Conservation (phyloP, 2,329 filamentous ascomycete genomes). For the Sclerotinia nivalis region DNA sequence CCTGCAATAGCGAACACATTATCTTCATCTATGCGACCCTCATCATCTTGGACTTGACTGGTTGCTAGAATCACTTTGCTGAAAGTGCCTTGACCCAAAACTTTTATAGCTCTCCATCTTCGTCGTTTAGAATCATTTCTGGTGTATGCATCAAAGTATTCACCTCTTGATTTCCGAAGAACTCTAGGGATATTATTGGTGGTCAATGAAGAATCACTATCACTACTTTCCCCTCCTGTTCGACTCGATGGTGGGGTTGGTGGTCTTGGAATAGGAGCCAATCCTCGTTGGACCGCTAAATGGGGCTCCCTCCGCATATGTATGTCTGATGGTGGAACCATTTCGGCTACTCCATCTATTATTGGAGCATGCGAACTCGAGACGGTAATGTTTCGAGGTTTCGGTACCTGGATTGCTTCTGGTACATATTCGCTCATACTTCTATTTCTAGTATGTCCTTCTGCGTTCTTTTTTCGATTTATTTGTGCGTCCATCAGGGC, state of each 20-base stretch:
- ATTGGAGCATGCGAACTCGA: slow-evolving; percentile 58
- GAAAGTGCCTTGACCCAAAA: slow-evolving; percentile 91
- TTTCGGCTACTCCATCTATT: slow-evolving; percentile 50
- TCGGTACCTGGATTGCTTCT: slow-evolving; percentile 66
- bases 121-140: slow-evolving; percentile 68
- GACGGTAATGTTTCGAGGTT: slow-evolving; percentile 69
- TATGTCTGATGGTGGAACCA: slow-evolving; percentile 43
- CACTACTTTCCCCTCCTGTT: slow-evolving; percentile 55
- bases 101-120: slow-evolving; percentile 76
- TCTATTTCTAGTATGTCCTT: slow-evolving; percentile 66
- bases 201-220: slow-evolving; percentile 51
- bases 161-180: slow-evolving; percentile 47
- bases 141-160: slow-evolving; percentile 70
- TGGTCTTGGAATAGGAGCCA: slow-evolving; percentile 62
- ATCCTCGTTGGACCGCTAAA: slow-evolving; percentile 74
- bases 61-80: slow-evolving; percentile 92
- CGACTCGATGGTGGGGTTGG: slow-evolving; percentile 84
- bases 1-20: slow-evolving; percentile 38
- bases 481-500: slow-evolving; percentile 29
- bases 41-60: slow-evolving; percentile 62
- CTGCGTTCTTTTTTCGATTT: slow-evolving; percentile 36
- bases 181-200: slow-evolving; percentile 42
- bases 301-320: slow-evolving; percentile 75
- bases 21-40: slow-evolving; percentile 45
- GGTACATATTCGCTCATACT: slow-evolving; percentile 89